These are phyloP conservation scores for Phyllosticta citribraziliensis DNA, from an alignment of 2,329 filamentous ascomycete species.

Conservation along the genomic window DNA sequence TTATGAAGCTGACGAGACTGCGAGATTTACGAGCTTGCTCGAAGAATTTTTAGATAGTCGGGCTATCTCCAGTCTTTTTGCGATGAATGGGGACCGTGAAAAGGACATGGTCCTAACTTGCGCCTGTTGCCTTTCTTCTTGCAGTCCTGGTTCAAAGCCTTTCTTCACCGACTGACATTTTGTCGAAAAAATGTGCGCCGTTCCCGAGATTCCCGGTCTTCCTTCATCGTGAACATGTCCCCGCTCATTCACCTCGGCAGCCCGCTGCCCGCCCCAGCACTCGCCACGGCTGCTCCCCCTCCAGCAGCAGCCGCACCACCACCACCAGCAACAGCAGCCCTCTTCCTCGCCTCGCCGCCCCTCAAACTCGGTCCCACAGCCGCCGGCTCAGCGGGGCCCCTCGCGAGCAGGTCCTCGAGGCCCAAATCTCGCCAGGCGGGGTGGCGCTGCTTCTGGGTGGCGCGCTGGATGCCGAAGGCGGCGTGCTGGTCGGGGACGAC, in stretches of 20 bases:
- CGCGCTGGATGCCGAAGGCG: conserved; percentile 75
- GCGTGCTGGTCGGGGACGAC: conserved; percentile 83
- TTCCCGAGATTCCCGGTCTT: neutral
- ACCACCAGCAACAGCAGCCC: neutral
- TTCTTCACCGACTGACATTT: neutral
- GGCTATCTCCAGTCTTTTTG: neutral
- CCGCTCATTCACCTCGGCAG: conserved; percentile 2
- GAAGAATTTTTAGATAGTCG: neutral
- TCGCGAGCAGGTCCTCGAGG: conserved; percentile 58
- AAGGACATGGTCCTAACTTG: neutral
- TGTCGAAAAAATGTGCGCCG: neutral
- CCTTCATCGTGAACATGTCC: neutral
- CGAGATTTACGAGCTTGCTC: neutral
- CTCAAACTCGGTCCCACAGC: conserved; percentile 1
- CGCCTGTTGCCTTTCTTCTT: neutral
- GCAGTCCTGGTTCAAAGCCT: neutral
- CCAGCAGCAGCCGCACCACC: neutral
- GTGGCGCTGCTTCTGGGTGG: conserved; percentile 62
- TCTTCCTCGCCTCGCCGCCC: neutral
- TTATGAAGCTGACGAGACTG: neutral
- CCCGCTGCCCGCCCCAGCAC: conserved; percentile 8
- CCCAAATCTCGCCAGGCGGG: conserved; percentile 72
- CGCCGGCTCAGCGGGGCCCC: conserved; percentile 39
- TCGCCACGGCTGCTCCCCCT: neutral
- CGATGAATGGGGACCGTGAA: neutral